Percentiles rank a stretch among this genome's conserved stretches.
These are phyloP conservation scores for Ascoidea rubescens DNA, from an alignment of 805 yeast genomes.

Conservation along the genomic window DNA sequence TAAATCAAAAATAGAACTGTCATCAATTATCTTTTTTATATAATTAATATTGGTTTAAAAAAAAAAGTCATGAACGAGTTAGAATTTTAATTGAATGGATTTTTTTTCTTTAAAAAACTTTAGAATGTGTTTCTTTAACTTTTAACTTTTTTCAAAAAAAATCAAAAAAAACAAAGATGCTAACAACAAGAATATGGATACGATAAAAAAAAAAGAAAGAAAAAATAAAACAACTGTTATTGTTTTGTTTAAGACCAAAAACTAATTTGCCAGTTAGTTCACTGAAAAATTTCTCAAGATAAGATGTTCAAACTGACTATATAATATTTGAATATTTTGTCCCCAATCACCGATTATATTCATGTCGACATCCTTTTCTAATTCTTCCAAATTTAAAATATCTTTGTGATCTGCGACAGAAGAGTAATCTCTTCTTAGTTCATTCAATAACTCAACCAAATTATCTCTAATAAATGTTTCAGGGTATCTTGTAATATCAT, in stretches of 20 bases:
- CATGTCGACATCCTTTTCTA: slow-evolving; percentile 4
- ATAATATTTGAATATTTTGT: slow-evolving; percentile 1
- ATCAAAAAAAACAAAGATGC: no score
- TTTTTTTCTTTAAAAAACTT: no score
- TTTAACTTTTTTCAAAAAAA: no score
- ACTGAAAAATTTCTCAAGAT: neutral
- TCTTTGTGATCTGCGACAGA: neutral
- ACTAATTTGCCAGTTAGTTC: no score
- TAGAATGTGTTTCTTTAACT: no score
- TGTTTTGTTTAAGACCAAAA: neutral
- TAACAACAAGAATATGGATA: neutral
- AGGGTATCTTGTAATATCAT: neutral
- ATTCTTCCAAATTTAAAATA: neutral
- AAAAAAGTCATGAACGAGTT: no score
- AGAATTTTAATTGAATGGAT: no score
- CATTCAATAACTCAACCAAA: slow-evolving; percentile 2
- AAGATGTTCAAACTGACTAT: neutral
- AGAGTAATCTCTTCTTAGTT: neutral
- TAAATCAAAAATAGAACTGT: no score
- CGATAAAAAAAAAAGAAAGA: neutral
- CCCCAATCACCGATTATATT: slow-evolving; percentile 11
- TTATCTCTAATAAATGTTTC: slow-evolving; percentile 2
- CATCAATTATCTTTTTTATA: no score
- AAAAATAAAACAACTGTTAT: no score
- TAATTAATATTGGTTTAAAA: no score